Percentiles rank a stretch among this genome's conserved stretches.
These are phyloP conservation scores for Rhododendron simsii DNA, from an alignment of 148 eudicot species.

Conservation along the genomic window DNA sequence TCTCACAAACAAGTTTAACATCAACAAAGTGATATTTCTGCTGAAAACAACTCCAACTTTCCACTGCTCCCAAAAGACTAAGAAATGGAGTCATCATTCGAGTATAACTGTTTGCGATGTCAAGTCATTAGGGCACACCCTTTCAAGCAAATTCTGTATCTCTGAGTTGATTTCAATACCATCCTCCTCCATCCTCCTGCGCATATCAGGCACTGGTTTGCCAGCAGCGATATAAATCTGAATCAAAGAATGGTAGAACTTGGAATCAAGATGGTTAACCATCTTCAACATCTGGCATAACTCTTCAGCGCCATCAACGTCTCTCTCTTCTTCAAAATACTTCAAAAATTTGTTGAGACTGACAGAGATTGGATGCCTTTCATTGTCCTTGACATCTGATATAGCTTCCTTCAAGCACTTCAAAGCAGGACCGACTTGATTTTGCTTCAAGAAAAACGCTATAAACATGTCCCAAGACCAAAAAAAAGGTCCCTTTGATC, in stretches of 20 bases:
- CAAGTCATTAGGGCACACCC: conserved; percentile 27
- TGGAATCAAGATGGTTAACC: conserved; percentile 31
- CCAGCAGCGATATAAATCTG: conserved; percentile 53
- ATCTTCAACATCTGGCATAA: conserved; percentile 41
- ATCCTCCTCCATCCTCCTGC: conserved; percentile 48
- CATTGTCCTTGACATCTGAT: conserved; percentile 13
- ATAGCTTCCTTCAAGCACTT: conserved; percentile 46
- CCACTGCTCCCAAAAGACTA: not conserved
- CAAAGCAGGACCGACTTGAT: conserved; percentile 35
- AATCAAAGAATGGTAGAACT: conserved; percentile 42
- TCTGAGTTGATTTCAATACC: conserved; percentile 41
- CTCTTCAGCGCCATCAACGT: conserved; percentile 49
- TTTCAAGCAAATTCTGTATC: conserved; percentile 45
- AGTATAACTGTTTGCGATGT: not conserved
- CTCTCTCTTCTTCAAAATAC: conserved; percentile 38
- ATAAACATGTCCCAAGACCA: conserved; percentile 33
- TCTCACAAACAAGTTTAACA: not conserved
- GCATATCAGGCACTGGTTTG: conserved; percentile 34
- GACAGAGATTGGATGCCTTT: conserved; percentile 28
- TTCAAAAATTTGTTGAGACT: conserved; percentile 24
- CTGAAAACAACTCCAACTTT: not conserved
- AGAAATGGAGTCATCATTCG: not conserved
- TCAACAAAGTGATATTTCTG: not conserved
- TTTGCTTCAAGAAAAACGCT: conserved; percentile 31
- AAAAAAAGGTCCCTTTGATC: conserved; percentile 19